Base-by-base conservation (phyloP, 805 yeast species). In the Lipomyces starkeyi region DNA sequence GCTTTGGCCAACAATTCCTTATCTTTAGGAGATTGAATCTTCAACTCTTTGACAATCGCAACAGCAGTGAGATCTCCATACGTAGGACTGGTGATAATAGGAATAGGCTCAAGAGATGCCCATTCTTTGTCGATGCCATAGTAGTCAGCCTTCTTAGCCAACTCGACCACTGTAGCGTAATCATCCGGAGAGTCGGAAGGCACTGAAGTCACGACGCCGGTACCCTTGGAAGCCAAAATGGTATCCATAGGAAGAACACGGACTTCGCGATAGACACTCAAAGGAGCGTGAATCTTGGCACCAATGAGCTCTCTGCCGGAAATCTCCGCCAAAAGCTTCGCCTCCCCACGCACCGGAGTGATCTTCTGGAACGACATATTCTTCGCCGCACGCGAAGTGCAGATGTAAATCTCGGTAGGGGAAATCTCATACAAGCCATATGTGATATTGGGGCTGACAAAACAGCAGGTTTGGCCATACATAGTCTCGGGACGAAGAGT, bases 161-260 rank as follows among this genome's bases (percentile, higher is more conserved):
- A 85, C 74, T 95, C 99, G 75, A 83, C 84, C 60, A 90, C 86
- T 68, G 97, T 95, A 80, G 94, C 88, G 78, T 76, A 95, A 83
- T 95, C 99, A 83, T 95, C 99, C 69, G 99, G 98, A 66, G 98
- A 93, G 80, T 93, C 97, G n/a, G 97, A 89, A 71, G 98, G 99
- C 71, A 93, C 98, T 83, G 97, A 95, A 5, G 98, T 94, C 67
- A 95, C 99, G 58, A 95, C 98, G 83, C 98, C 99, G 58, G 98
- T 95, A 86, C 99, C 99, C 83, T 95, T 95, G 65, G 88, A 84
- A 54, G 97, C 96, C 79, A 94, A 84, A 65, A 95, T 94, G 52
- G 98, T 92, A 80, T 94, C 98, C 99, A 95, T 95, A 74, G 99
- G 99, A 73, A 95, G 85, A 66, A 95, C 90, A 75, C 95, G 85